Percentiles rank a stretch among this genome's conserved stretches.
These are phyloP conservation scores for Aschersonia sp. DNA, from an alignment of 2,329 filamentous ascomycete species.

Conservation along the genomic window DNA sequence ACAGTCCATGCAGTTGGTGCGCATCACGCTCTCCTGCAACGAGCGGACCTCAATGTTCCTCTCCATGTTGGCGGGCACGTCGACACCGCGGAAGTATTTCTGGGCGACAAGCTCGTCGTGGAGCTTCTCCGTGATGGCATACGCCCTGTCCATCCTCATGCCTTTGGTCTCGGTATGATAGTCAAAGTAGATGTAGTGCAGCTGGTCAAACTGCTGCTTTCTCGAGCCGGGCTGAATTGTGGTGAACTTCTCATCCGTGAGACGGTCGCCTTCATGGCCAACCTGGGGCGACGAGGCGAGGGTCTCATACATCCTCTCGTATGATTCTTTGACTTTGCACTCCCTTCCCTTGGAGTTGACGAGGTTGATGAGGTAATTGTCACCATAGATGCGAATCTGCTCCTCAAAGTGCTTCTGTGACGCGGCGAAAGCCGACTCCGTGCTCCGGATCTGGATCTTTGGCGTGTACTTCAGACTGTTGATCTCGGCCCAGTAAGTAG, in stretches of 20 bases:
- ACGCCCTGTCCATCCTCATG: slow-evolving; percentile 80
- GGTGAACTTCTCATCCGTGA: slow-evolving; percentile 68
- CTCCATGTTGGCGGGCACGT: slow-evolving; percentile 58
- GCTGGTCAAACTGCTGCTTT: slow-evolving; percentile 55
- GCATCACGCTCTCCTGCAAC: slow-evolving; percentile 77
- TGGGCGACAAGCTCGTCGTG: slow-evolving; percentile 62
- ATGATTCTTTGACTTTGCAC: slow-evolving; percentile 76
- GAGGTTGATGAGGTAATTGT: slow-evolving; percentile 93
- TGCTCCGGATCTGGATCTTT: slow-evolving; percentile 71
- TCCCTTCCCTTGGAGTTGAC: slow-evolving; percentile 95
- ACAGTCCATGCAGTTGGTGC: slow-evolving; percentile 99
- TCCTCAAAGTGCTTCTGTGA: slow-evolving; percentile 83
- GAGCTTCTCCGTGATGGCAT: slow-evolving; percentile 72
- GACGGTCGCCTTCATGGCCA: slow-evolving; percentile 45
- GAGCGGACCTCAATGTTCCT: slow-evolving; percentile 67
- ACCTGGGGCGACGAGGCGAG: slow-evolving; percentile 58
- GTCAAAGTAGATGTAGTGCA: slow-evolving; percentile 97
- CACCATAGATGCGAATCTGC: slow-evolving; percentile 85
- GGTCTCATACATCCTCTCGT: slow-evolving; percentile 74
- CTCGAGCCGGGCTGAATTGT: slow-evolving; percentile 51
- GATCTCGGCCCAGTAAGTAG: slow-evolving; percentile 90
- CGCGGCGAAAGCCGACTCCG: slow-evolving; percentile 66
- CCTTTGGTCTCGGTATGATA: slow-evolving; percentile 97
- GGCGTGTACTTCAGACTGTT: slow-evolving; percentile 88
- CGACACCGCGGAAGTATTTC: slow-evolving; percentile 84